Evolutionary conservation across 2,329 filamentous ascomycete genomes (phyloP).

Genomic region (Metarhizium brunneum): DNA sequence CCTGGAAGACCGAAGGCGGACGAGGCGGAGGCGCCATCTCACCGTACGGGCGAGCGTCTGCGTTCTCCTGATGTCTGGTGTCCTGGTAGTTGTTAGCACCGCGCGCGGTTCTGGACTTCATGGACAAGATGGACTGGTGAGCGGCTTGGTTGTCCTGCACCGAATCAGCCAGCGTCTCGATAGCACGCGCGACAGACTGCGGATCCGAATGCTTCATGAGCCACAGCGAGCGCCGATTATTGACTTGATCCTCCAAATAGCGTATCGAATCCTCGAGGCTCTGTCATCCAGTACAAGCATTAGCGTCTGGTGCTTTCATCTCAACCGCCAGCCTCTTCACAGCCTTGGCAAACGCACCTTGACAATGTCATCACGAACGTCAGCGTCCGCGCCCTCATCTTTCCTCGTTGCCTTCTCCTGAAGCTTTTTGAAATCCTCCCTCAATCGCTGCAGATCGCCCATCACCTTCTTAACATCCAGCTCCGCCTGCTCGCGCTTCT

Average conservation of each 20-base stretch:
- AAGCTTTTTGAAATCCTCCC: conserved; percentile 18
- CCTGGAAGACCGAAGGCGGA: conserved; percentile 17
- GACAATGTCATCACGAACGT: conserved; percentile 18
- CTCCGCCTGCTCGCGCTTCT: conserved; percentile 20
- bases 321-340: background rate
- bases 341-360: conserved; percentile 13
- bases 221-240: conserved; percentile 26
- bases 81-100: background rate
- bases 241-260: conserved; percentile 27
- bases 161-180: conserved; percentile 21
- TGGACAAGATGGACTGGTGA: conserved; percentile 18
- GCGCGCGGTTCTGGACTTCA: conserved; percentile 7
- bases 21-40: conserved; percentile 10
- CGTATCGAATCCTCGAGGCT: conserved; percentile 22
- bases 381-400: conserved; percentile 10
- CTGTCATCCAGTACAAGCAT: conserved; percentile 9
- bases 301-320: background rate
- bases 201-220: conserved; percentile 24
- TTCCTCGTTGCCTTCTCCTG: conserved; percentile 15
- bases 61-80: background rate
- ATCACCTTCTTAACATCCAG: conserved; percentile 17
- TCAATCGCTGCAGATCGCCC: conserved; percentile 3
- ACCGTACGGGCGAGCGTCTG: background rate
- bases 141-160: conserved; percentile 17
- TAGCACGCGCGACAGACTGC: conserved; percentile 19